phyloP scores from a whole-genome alignment of 1,284 basidiomycete genomes.

The Leccinum holopus region DNA sequence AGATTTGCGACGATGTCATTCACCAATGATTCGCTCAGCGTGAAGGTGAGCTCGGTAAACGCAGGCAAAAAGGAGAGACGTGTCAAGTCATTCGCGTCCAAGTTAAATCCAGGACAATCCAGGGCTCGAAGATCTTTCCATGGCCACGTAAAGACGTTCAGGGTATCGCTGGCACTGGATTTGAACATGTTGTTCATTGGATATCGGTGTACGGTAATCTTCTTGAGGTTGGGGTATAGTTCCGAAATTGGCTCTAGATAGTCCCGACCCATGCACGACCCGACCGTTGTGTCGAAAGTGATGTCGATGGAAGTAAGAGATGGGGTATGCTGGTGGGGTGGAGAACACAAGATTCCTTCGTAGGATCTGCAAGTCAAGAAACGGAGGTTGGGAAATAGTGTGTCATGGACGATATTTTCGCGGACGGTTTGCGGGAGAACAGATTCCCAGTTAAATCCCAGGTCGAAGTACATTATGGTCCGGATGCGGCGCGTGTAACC shows the following conservation, averaged over 20 bases:
- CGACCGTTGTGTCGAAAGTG: neutral
- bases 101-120: neutral
- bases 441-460: neutral
- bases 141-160: neutral
- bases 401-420: neutral
- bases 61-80: neutral
- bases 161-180: neutral
- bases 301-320: neutral
- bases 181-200: neutral
- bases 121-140: neutral
- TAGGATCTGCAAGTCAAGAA: neutral
- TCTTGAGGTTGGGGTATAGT: neutral
- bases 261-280: neutral
- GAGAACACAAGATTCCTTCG: neutral
- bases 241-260: neutral
- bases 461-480: neutral
- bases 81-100: neutral
- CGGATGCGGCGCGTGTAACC: neutral
- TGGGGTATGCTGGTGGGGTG: neutral
- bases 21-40: neutral
- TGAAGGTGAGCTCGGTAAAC: neutral
- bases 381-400: neutral
- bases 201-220: neutral
- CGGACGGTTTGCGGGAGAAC: neutral
- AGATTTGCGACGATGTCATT: neutral